A percentile compares a stretch with the other conserved stretches of the same genome.
These are phyloP conservation scores for Phaseolus coccineus DNA, from an alignment of 331 rosid genomes.

Conservation along the genomic window DNA sequence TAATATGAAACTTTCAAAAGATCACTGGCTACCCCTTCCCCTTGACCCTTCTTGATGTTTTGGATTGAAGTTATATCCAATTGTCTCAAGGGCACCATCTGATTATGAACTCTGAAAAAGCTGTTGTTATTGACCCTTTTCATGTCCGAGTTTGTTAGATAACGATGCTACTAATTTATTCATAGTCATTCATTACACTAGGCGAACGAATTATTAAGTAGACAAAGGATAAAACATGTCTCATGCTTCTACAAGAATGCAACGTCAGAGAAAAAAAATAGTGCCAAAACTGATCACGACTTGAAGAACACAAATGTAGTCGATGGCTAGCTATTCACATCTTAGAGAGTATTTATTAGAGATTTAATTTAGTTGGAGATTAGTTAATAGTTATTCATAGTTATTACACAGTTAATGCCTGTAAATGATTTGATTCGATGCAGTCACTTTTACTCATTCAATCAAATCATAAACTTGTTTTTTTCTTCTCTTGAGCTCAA, in stretches of 20 bases:
- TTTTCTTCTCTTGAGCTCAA: too few species aligned
- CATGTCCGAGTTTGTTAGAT: not conserved
- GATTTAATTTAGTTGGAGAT: not conserved
- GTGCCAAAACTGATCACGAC: conserved; percentile 22
- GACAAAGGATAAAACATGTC: conserved; percentile 18
- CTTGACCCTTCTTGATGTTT: not conserved
- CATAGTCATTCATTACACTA: not conserved
- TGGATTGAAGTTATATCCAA: not conserved
- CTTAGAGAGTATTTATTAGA: not conserved
- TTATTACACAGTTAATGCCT: too few species aligned
- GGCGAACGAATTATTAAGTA: conserved; percentile 5
- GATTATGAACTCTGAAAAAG: not conserved
- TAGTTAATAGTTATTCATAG: too few species aligned
- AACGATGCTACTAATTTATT: conserved; percentile 27
- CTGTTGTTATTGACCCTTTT: not conserved
- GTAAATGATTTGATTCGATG: too few species aligned
- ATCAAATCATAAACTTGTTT: too few species aligned
- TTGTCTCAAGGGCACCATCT: not conserved
- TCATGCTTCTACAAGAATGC: conserved; percentile 3
- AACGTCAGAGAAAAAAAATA: not conserved
- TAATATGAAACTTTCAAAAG: conserved; percentile 14
- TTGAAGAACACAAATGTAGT: conserved; percentile 14
- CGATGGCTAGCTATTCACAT: not conserved
- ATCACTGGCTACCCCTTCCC: not conserved
- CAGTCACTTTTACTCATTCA: too few species aligned